Conservation (phyloP, 2,329 filamentous ascomycete genomes). For the Talaromyces sp. region DNA sequence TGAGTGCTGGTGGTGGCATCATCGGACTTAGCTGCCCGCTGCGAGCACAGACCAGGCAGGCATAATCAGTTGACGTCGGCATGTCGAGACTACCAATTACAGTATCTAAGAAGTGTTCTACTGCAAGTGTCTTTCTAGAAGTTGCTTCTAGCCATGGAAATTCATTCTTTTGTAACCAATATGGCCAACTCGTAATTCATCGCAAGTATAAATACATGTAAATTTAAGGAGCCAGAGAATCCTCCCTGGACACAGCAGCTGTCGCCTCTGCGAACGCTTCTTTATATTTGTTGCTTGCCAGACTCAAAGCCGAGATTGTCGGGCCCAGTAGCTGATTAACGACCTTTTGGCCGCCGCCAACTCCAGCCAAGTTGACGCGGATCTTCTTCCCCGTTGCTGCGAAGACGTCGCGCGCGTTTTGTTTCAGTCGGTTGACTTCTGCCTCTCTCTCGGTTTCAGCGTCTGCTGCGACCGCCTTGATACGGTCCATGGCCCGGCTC, state of each 20-base stretch:
- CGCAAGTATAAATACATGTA: not conserved
- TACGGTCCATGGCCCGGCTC: slow-evolving; percentile 68
- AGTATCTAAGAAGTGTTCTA: no score
- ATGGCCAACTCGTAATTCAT: not conserved
- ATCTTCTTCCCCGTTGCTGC: slow-evolving; percentile 69
- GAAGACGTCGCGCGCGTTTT: slow-evolving; percentile 65
- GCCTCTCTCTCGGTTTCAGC: slow-evolving; percentile 69
- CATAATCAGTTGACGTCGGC: not conserved
- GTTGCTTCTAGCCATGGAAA: not conserved
- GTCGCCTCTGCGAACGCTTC: slow-evolving; percentile 62
- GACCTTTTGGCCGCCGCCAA: slow-evolving; percentile 70
- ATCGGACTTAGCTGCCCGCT: not conserved
- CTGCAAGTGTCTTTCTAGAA: no score
- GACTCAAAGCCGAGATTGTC: slow-evolving; percentile 64
- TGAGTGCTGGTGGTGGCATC: not conserved
- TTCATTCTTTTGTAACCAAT: not conserved
- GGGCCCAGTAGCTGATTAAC: slow-evolving; percentile 73
- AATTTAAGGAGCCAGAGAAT: slow-evolving; percentile 3
- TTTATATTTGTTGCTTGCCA: slow-evolving; percentile 66
- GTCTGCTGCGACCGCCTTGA: slow-evolving; percentile 71
- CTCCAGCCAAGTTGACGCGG: slow-evolving; percentile 58
- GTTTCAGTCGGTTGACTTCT: slow-evolving; percentile 62
- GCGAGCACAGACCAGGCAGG: not conserved
- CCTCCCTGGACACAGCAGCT: slow-evolving; percentile 19
- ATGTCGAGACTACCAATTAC: not conserved